A percentile compares a stretch with the other conserved stretches of the same genome.
These are phyloP conservation scores for Naumovozyma castellii DNA, from an alignment of 805 yeast species.

Conservation along the genomic window DNA sequence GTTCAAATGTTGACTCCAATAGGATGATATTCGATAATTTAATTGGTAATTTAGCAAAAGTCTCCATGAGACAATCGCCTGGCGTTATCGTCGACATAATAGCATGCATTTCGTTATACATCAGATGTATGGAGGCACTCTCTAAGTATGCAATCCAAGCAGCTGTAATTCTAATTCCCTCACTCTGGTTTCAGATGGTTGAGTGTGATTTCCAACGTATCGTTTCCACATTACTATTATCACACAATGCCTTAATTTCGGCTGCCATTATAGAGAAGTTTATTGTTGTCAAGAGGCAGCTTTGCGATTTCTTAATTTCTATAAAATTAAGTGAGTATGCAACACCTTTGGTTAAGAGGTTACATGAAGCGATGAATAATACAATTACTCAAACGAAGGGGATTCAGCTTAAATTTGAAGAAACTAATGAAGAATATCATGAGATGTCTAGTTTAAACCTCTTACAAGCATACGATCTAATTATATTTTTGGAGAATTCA, in stretches of 20 bases:
- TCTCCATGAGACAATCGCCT: neutral
- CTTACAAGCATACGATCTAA: constrained; percentile 44
- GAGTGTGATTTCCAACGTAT: constrained; percentile 10
- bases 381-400: constrained; percentile 2
- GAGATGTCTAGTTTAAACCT: constrained; percentile 18
- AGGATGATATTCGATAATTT: constrained; percentile 4
- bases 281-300: constrained; percentile 7
- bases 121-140: constrained; percentile 5
- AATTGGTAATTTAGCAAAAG: constrained; percentile 3
- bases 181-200: constrained; percentile 5
- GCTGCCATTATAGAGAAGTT: constrained; percentile 9
- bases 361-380: constrained; percentile 1
- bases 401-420: constrained; percentile 3
- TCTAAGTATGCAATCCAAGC: constrained; percentile 6
- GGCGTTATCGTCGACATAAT: neutral
- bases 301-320: constrained; percentile 6
- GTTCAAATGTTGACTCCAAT: constrained; percentile 3
- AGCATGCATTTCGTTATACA: constrained; percentile 3
- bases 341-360: constrained; percentile 4
- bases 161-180: constrained; percentile 9
- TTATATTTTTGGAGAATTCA: constrained; percentile 45
- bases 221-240: constrained; percentile 10
- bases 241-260: constrained; percentile 2
- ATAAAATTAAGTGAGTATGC: constrained; percentile 9
- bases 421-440: constrained; percentile 6